Conservation (phyloP, 2,329 filamentous ascomycete species). For the Fusarium newnesense region DNA sequence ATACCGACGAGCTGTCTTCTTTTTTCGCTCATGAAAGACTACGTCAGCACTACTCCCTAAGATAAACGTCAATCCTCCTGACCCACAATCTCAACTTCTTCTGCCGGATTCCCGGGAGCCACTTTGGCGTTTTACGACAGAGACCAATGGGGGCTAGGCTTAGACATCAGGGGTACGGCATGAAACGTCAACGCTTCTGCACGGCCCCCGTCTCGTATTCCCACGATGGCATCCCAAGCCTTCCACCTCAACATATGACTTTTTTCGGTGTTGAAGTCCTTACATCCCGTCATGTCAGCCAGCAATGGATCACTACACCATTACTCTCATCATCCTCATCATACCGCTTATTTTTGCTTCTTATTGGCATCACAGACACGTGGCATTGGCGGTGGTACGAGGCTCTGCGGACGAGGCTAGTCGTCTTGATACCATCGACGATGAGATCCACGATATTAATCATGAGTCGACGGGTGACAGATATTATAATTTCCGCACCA, state of each 20-base stretch:
- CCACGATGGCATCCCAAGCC: background rate
- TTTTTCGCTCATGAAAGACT: accelerated
- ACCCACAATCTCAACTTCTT: background rate
- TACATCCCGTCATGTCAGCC: background rate
- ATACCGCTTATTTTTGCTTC: background rate
- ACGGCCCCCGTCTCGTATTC: background rate
- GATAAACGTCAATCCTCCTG: background rate
- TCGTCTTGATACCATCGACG: background rate
- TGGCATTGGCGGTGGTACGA: background rate
- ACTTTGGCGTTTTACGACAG: background rate
- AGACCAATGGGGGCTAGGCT: background rate
- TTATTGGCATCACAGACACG: background rate
- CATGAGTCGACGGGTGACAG: background rate
- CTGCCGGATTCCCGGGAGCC: background rate
- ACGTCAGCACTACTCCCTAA: background rate
- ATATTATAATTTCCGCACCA: background rate
- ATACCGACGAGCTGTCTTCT: background rate
- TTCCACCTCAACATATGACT: accelerated
- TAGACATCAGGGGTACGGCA: accelerated
- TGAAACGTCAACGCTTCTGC: background rate
- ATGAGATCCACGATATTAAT: background rate
- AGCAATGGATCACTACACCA: background rate
- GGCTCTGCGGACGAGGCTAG: background rate
- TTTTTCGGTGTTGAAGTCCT: accelerated
- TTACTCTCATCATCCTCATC: background rate